phyloP scores from a whole-genome alignment of 2,329 filamentous ascomycete species.

The Lachnellula willkommii region DNA sequence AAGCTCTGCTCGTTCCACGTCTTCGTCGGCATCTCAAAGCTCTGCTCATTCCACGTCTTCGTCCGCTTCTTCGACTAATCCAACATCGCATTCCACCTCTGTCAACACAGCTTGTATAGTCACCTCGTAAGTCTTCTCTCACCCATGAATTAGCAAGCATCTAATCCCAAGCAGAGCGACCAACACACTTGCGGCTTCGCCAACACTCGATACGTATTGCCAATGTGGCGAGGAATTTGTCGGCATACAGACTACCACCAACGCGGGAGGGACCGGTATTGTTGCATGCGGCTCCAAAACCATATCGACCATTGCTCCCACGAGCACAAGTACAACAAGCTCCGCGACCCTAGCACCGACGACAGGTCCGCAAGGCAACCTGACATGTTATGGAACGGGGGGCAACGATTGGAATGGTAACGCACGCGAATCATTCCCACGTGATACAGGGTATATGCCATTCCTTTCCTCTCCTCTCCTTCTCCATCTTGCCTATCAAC shows the following conservation, averaged over 20 bases:
- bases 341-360: background rate
- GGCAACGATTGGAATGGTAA: background rate
- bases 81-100: background rate
- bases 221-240: background rate
- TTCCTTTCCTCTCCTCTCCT: background rate
- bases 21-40: background rate
- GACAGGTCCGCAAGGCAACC: background rate
- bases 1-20: background rate
- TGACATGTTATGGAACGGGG: background rate
- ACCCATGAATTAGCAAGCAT: background rate
- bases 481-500: no score
- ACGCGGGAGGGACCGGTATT: background rate
- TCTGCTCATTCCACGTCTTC: background rate
- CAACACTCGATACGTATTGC: background rate
- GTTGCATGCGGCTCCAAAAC: background rate
- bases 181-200: background rate
- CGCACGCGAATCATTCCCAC: background rate
- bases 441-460: background rate
- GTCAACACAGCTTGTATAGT: background rate
- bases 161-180: background rate
- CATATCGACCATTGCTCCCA: background rate
- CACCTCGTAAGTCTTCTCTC: background rate
- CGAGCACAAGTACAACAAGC: background rate
- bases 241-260: background rate
- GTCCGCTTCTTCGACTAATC: background rate